These are phyloP conservation scores for Fusarium cicatricum DNA, from an alignment of 2,329 filamentous ascomycete genomes.

Conservation along the genomic window DNA sequence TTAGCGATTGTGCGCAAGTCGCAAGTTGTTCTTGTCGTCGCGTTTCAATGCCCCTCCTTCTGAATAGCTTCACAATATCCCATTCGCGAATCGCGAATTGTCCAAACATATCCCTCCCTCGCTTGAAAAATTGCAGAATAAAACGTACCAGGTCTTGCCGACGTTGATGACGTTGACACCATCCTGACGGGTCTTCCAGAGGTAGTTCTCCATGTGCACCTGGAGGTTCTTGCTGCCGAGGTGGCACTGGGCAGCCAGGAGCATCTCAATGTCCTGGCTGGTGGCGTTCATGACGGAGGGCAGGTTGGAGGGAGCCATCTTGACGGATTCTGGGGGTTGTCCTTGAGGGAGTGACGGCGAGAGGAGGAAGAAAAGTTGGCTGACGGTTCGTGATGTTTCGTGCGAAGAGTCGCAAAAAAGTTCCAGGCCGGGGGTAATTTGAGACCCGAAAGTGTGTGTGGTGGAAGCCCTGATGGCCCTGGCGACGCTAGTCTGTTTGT, in stretches of 20 bases:
- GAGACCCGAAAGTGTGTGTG: conserved; percentile 51
- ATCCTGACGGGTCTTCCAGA: conserved; percentile 99
- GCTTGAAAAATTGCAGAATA: not conserved
- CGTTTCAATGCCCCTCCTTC: conserved; percentile 28
- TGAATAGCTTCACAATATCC: conserved; percentile 23
- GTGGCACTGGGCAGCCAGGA: conserved; percentile 95
- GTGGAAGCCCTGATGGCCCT: conserved; percentile 48
- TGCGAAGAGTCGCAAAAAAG: conserved; percentile 49
- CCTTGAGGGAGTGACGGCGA: conserved; percentile 44
- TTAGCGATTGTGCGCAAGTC: conserved; percentile 28
- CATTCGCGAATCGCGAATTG: not conserved
- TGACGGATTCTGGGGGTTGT: conserved; percentile 59
- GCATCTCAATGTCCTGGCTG: conserved; percentile 98
- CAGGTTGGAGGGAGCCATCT: conserved; percentile 95
- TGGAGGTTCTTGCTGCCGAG: conserved; percentile 99
- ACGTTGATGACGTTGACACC: conserved; percentile 99
- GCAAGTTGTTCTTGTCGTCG: conserved; percentile 30
- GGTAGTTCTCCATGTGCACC: conserved; percentile 99
- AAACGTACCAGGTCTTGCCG: conserved; percentile 95
- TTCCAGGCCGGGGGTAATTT: conserved; percentile 54
- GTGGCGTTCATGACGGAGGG: conserved; percentile 97
- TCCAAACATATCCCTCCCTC: not conserved
- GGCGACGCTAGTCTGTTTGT: conserved; percentile 39
- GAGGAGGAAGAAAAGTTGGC: conserved; percentile 30
- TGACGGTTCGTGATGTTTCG: conserved; percentile 38